Conservation (phyloP, 2,329 filamentous ascomycete species). For the Magnaporthiopsis rhizophila region DNA sequence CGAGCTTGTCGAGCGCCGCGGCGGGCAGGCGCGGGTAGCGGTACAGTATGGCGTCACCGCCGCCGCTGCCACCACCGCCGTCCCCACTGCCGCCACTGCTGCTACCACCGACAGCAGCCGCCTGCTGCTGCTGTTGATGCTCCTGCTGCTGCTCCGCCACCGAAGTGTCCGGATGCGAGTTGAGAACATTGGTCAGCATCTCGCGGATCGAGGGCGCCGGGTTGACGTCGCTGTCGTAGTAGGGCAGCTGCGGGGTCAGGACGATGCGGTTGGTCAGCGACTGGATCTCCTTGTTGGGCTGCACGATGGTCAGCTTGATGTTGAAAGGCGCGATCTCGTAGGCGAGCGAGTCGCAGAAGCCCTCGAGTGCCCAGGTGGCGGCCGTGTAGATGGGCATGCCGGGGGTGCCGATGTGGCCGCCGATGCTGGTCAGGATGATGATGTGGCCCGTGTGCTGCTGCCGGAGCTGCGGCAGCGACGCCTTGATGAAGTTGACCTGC, state of each 20-base stretch:
- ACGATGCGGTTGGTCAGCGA: slow-evolving; percentile 81
- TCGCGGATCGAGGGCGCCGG: slow-evolving; percentile 70
- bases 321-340: slow-evolving; percentile 98
- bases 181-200: slow-evolving; percentile 72
- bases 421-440: slow-evolving; percentile 81
- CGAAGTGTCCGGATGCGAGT: slow-evolving; percentile 61
- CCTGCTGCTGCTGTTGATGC: slow-evolving; percentile 18
- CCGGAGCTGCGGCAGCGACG: slow-evolving; percentile 71
- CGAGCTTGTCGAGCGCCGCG: slow-evolving; percentile 62
- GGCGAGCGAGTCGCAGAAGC: slow-evolving; percentile 88
- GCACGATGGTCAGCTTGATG: slow-evolving; percentile 89
- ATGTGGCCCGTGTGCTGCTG: slow-evolving; percentile 80
- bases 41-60: slow-evolving; percentile 39
- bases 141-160: slow-evolving; percentile 24
- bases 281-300: slow-evolving; percentile 88
- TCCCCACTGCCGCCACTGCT: slow-evolving; percentile 14
- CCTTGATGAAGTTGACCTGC: slow-evolving; percentile 92
- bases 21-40: slow-evolving; percentile 68
- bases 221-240: slow-evolving; percentile 58
- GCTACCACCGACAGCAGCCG: slow-evolving; percentile 18
- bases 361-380: slow-evolving; percentile 89
- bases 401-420: slow-evolving; percentile 86
- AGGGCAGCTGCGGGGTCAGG: slow-evolving; percentile 67
- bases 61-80: too few species aligned
- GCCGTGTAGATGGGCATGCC: slow-evolving; percentile 87